These are phyloP conservation scores for Pyrus bretschneideri DNA, from an alignment of 306 rosid species.

Conservation along the genomic window DNA sequence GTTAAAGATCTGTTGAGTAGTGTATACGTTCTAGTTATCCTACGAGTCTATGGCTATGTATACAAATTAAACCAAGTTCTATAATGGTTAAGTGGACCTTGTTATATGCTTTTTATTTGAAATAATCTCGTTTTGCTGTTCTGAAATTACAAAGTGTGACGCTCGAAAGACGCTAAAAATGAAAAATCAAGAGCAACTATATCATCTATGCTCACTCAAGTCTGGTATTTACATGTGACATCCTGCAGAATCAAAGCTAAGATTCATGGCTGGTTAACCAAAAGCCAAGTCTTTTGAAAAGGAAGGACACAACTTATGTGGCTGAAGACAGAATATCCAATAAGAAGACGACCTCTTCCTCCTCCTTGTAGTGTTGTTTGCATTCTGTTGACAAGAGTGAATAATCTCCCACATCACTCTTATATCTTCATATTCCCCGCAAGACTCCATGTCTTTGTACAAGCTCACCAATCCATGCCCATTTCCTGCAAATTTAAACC, in stretches of 20 bases:
- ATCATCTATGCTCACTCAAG: background rate
- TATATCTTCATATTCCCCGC: slow-evolving; percentile 74
- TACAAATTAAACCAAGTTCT: background rate
- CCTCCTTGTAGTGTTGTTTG: slow-evolving; percentile 13
- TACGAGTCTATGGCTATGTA: background rate
- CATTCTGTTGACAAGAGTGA: slow-evolving; percentile 51
- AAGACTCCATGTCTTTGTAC: slow-evolving; percentile 67
- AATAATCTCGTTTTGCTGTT: background rate
- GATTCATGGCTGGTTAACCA: background rate
- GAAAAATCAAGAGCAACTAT: background rate
- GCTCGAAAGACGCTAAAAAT: background rate
- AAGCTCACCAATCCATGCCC: slow-evolving; percentile 51
- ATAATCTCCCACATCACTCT: slow-evolving; percentile 88
- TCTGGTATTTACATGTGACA: background rate
- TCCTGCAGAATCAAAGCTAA: background rate
- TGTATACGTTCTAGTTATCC: background rate
- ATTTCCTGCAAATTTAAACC: slow-evolving; percentile 35
- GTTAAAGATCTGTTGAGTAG: background rate
- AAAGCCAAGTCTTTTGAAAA: background rate
- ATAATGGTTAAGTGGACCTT: background rate
- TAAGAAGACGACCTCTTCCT: slow-evolving; percentile 23
- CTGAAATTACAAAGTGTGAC: background rate
- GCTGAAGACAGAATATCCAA: slow-evolving; percentile 38
- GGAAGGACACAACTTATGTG: slow-evolving; percentile 20
- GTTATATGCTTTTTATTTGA: background rate